Conservation (phyloP, 2,329 filamentous ascomycete genomes). For the Aspergillus aculeatus region DNA sequence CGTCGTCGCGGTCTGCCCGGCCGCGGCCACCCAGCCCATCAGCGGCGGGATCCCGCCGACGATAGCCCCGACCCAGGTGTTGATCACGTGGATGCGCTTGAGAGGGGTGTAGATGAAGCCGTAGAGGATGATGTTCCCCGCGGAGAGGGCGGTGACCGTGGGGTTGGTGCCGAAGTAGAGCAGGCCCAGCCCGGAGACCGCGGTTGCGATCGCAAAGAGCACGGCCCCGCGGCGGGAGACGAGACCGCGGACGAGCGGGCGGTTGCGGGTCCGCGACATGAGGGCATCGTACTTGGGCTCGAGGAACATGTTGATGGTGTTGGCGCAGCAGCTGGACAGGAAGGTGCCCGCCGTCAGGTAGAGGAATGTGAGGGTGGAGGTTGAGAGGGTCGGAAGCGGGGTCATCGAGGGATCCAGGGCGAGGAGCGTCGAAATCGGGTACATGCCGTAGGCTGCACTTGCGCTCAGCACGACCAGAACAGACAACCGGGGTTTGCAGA, state of each 20-base stretch:
- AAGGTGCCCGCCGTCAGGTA: slow-evolving; percentile 90
- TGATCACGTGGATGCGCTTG: slow-evolving; percentile 80
- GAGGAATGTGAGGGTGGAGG: slow-evolving; percentile 80
- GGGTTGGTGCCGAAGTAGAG: slow-evolving; percentile 92
- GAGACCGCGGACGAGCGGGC: slow-evolving; percentile 80
- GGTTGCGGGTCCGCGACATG: slow-evolving; percentile 90
- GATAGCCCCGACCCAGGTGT: slow-evolving; percentile 92
- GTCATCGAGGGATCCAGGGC: slow-evolving; percentile 71
- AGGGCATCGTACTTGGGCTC: slow-evolving; percentile 85
- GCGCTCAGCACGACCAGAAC: slow-evolving; percentile 88
- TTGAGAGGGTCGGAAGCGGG: slow-evolving; percentile 59
- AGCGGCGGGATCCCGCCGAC: slow-evolving; percentile 91
- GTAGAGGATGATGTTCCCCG: slow-evolving; percentile 82
- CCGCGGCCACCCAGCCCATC: slow-evolving; percentile 97
- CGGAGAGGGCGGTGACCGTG: slow-evolving; percentile 82
- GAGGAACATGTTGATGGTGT: slow-evolving; percentile 96
- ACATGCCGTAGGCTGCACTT: slow-evolving; percentile 87
- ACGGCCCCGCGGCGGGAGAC: slow-evolving; percentile 70
- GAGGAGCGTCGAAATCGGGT: slow-evolving; percentile 85
- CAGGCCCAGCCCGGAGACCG: slow-evolving; percentile 64
- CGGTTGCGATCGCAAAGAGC: slow-evolving; percentile 75
- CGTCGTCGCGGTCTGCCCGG: slow-evolving; percentile 75
- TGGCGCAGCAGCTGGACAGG: slow-evolving; percentile 85
- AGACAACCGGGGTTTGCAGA: slow-evolving; percentile 92
- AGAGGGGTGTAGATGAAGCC: slow-evolving; percentile 90